Evolutionary conservation across 164 flowering plant species (phyloP).

Genomic region (Tetracentron sinense): DNA sequence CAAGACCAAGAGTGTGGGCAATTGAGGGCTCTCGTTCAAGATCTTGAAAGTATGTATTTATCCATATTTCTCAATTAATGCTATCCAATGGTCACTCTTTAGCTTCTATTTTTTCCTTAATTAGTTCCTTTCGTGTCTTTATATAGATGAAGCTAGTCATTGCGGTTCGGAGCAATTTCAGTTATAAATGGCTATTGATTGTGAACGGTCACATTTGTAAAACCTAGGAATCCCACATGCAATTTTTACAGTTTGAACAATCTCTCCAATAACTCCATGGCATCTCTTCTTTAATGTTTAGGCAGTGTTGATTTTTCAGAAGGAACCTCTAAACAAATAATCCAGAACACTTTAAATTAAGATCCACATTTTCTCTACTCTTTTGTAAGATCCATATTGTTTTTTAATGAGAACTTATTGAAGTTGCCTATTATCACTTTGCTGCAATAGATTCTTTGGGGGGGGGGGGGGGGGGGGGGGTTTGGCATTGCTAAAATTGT

Average conservation of each 20-base stretch:
- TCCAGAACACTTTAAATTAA: too few relatives aligned
- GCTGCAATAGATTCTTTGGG: too few relatives aligned
- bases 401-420: too few relatives aligned
- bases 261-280: not conserved
- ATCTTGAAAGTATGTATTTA: conserved; percentile 64
- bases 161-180: not conserved
- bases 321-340: not conserved
- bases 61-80: not conserved
- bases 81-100: not conserved
- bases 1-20: conserved; percentile 56
- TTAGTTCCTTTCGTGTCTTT: not conserved
- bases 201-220: not conserved
- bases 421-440: too few relatives aligned
- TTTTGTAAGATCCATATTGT: too few relatives aligned
- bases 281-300: not conserved
- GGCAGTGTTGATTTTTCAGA: too few relatives aligned
- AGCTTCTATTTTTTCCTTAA: conserved; percentile 1
- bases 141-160: not conserved
- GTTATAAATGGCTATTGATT: not conserved
- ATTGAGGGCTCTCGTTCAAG: conserved; percentile 62
- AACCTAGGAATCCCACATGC: not conserved
- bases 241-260: too few relatives aligned
- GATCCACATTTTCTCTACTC: too few relatives aligned
- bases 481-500: too few relatives aligned
- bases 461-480: too few relatives aligned